Base-by-base conservation (phyloP, 108 stramenopile species). In the Pseudonitzschia multistriata region DNA sequence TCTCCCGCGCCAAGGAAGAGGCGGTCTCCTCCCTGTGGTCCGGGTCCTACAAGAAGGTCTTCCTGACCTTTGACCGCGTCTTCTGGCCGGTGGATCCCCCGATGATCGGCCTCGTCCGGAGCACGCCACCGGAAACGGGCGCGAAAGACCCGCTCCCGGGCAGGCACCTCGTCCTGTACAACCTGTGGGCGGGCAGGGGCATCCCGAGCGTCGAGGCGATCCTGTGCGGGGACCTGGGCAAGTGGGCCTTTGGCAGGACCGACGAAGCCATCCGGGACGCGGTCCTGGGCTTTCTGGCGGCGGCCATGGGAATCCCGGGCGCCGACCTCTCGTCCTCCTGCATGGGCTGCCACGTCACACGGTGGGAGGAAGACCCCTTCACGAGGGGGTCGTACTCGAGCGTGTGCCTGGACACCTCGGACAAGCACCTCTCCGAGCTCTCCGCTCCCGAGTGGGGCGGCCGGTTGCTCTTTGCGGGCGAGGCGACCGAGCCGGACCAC, bases 361-460 rank as follows among this genome's bases (percentile, higher is more conserved):
- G 83, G 39, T 87, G 86, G 86, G 86, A 87, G 61, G 86, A 87
- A 68, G 83, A 84, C 62, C 63, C 56, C 0, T 82, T 56, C 49
- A 76, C 73, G 31, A 71, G 66, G 27, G 86, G 86, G 24, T 74
- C 86, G 11, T 87, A 87, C 49, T 71, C 79, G 28, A 61, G 66
- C 3, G 73, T 79, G 33, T 14, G 31, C 15, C 53, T 87, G 40
- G 86, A 83, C 14, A 76, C 77, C 13, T 56, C 67, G 13, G 76
- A 75, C 28, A 64, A 70, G 3, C 83, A 87, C 48, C 50, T 72
- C 3, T 76, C 74, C 19, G 72, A 27, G 14, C 63, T 87, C 31
- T 14, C 29, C 17, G 19, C 49, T 10, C 61, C 83, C 48, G 77
- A 82, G 37, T 87, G 81, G 81, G 72, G 80, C 59, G 81, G 81